Evolutionary conservation across 2,329 filamentous ascomycete species (phyloP), one percentile per base, ranked within the genome.

Genomic region (Fusarium decemcellulare): DNA sequence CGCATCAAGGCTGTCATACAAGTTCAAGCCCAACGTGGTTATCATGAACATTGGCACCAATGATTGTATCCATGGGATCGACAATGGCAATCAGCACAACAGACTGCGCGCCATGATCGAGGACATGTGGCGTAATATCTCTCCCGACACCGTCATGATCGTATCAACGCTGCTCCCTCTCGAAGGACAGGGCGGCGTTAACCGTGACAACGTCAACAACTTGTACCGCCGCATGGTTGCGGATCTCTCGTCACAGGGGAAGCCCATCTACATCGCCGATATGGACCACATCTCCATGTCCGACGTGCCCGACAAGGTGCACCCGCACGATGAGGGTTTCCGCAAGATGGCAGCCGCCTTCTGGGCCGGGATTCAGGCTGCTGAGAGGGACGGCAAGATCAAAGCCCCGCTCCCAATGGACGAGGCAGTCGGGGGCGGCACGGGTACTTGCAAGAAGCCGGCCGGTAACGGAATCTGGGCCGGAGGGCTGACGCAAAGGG

Each of bases 401-500:
- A 36, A 12, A n/a, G 46, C 32, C 18, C 46, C 46, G 2, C 30
- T 50, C 14, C 29, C 27, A 36, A 30, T n/a, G 10, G 46, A 50
- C 18, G 6, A 14, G 4, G n/a, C 46, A 2, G 18, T 23, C 18
- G 18, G 18, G 18, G 9, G 11, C 15, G n/a, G 12, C 9, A 7
- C 30, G 15, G 44, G 27, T 7, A 50, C 29, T n/a, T 30, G 46
- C 46, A 50, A 50, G 46, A 34, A n/a, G 5, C 46, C 18, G 4
- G 18, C 46, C 14, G 46, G 46, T 7, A 30, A 50, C 14, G 46
- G 46, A 11, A 9, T 36, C 46, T 34, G 34, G 8, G 70, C 2
- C 27, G 66, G 5, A 6, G 18, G 16, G 4, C 10, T 16, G 46
- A 78, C 76, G 12, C 76, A 79, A 47, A 52, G 44, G 7, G 76